Conservation (phyloP, 495 filamentous ascomycete species). For the Xylaria intraflava region DNA sequence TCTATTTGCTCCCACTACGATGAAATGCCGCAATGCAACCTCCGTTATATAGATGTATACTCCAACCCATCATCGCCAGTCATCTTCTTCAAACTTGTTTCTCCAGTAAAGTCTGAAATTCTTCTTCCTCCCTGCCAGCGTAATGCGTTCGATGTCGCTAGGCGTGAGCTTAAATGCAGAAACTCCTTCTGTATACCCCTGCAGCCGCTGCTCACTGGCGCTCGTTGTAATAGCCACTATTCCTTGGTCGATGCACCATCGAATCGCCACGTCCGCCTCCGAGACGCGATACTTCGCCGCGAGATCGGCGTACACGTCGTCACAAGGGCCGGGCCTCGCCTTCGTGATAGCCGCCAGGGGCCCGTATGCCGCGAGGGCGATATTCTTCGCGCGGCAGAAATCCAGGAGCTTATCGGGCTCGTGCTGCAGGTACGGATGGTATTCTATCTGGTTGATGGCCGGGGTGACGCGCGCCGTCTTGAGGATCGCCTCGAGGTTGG, state of each 20-base stretch:
- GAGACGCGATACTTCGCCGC: constrained; percentile 74
- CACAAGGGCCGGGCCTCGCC: constrained; percentile 61
- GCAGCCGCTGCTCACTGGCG: constrained; percentile 61
- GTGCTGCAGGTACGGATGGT: constrained; percentile 81
- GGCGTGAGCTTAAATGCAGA: constrained; percentile 64
- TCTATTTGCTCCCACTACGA: neutral
- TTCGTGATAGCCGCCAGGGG: constrained; percentile 62
- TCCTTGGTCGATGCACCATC: constrained; percentile 79
- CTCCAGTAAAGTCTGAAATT: constrained; percentile 66
- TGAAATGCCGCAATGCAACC: neutral
- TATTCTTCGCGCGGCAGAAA: constrained; percentile 59
- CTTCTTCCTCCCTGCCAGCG: constrained; percentile 53
- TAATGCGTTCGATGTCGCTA: constrained; percentile 62
- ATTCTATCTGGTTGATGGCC: constrained; percentile 82
- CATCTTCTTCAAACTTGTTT: constrained; percentile 52
- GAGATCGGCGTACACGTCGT: constrained; percentile 51
- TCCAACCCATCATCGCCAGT: constrained; percentile 41
- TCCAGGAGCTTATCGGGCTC: constrained; percentile 41
- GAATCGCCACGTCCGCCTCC: constrained; percentile 59
- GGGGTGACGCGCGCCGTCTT: constrained; percentile 58
- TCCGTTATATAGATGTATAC: neutral
- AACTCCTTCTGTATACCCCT: constrained; percentile 53
- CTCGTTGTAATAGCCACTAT: constrained; percentile 74
- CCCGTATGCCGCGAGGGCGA: constrained; percentile 63
- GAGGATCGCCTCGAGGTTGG: constrained; percentile 62